phyloP scores from a whole-genome alignment of 352 stramenopile genomes.

The Poterioochromonas sp. region DNA sequence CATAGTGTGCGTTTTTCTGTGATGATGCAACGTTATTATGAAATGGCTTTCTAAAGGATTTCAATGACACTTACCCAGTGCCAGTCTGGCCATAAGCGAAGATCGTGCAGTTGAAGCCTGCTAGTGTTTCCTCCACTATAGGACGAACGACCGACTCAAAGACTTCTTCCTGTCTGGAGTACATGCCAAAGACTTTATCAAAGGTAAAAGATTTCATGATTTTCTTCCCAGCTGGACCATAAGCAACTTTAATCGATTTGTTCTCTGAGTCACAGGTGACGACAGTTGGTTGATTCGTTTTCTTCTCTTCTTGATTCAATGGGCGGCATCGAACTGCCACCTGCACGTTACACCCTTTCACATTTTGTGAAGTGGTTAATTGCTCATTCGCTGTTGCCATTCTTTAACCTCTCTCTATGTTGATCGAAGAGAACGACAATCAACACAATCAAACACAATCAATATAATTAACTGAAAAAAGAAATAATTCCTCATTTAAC shows the following conservation, averaged over 20 bases:
- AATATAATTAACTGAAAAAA: too few relatives aligned
- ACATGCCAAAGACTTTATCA: slow-evolving; percentile 82
- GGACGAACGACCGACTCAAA: slow-evolving; percentile 81
- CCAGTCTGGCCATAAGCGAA: slow-evolving; percentile 92
- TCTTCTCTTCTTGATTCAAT: slow-evolving; percentile 58
- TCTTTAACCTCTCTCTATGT: too few relatives aligned
- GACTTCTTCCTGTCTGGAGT: slow-evolving; percentile 92
- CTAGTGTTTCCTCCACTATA: slow-evolving; percentile 62
- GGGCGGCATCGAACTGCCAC: slow-evolving; percentile 70
- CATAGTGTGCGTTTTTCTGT: slow-evolving; percentile 93
- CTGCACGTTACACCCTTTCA: slow-evolving; percentile 45
- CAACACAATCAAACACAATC: too few relatives aligned
- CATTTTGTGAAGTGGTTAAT: too few relatives aligned
- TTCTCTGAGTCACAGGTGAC: slow-evolving; percentile 71
- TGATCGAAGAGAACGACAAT: too few relatives aligned
- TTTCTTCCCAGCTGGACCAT: slow-evolving; percentile 49
- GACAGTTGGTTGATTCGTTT: slow-evolving; percentile 56
- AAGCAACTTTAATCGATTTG: slow-evolving; percentile 67
- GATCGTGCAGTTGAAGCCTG: slow-evolving; percentile 87
- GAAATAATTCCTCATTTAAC: too few relatives aligned
- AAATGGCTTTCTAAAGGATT: too few relatives aligned
- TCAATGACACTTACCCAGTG: slow-evolving; percentile 55
- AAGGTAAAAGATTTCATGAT: slow-evolving; percentile 70
- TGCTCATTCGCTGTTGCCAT: too few relatives aligned
- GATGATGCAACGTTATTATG: neutral